A percentile compares a stretch with the other conserved stretches of the same genome.
Evolutionary conservation across 805 yeast genomes (phyloP).

Genomic region (Wickerhamiella vanderwaltii): DNA sequence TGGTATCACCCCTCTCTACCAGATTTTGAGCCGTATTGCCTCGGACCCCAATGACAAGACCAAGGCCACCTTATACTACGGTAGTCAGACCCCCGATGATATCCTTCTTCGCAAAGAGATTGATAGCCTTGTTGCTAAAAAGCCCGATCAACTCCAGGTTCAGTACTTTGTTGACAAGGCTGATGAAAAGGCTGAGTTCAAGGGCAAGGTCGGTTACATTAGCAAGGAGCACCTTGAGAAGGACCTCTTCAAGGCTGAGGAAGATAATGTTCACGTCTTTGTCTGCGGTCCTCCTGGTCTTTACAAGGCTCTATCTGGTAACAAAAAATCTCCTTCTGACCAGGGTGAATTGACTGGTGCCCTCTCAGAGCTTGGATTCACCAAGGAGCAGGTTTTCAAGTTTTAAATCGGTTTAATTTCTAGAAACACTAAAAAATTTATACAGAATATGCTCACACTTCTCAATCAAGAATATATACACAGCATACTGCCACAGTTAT

Average conservation of each 20-base stretch:
- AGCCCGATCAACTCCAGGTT: conserved; percentile 69
- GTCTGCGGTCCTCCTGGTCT: conserved; percentile 95
- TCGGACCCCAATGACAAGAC: conserved; percentile 80
- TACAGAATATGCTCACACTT: no score
- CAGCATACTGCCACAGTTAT: no score
- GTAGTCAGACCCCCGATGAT: conserved; percentile 65
- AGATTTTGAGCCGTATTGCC: conserved; percentile 64
- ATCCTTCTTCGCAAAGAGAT: conserved; percentile 68
- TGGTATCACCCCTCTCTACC: conserved; percentile 93
- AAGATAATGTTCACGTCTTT: conserved; percentile 58
- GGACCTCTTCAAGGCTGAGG: conserved; percentile 51
- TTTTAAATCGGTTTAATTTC: conserved; percentile 39
- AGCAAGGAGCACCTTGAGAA: conserved; percentile 56
- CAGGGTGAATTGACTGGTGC: conserved; percentile 92
- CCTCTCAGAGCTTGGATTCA: conserved; percentile 76
- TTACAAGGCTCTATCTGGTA: conserved; percentile 78
- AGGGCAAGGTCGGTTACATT: conserved; percentile 48
- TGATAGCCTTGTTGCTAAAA: conserved; percentile 50
- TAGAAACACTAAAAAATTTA: no score
- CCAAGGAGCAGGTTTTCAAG: conserved; percentile 79
- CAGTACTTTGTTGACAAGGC: conserved; percentile 66
- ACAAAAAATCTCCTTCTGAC: conserved; percentile 71
- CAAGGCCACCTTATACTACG: conserved; percentile 71
- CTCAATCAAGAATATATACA: no score
- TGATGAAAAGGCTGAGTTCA: conserved; percentile 14